Evolutionary conservation across 495 filamentous ascomycete species (phyloP), one percentile per base, ranked within the genome.

Genomic region (Bombardia bombarda): DNA sequence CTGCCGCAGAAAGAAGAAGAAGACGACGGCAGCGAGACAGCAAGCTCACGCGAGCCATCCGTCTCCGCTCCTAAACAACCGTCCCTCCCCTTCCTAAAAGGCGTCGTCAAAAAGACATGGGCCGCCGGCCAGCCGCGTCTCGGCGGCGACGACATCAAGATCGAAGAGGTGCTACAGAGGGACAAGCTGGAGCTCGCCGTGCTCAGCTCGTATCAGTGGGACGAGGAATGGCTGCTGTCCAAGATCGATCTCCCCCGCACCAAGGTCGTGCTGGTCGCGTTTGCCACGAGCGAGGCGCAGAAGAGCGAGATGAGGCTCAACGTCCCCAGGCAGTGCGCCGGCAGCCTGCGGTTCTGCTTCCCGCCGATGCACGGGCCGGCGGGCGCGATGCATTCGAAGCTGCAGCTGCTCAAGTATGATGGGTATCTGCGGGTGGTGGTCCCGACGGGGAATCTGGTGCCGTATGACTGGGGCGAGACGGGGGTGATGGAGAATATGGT

Each of bases 91-190:
- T 95, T 79, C 56, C 86, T 83, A 0, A 53, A 66, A 2, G 90
- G 90, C 9, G 67, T 72, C 0, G 79, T 96, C 18, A 96, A 86
- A 61, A 89, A 84, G 58, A 98, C 92, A 0, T 88, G 82, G 77
- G 77, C 72, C 0, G 59, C 65, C 19, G 74, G 78, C 4, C 70
- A 70, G 32, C 58, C 65, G 1, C 69, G 86, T 21, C 57, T 50
- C 0, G 71, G 63, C 2, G 71, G 63, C 2, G 70, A 90, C 33
- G 88, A 94, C 42, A 87, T 97, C 53, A 93, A 80, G 50, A 79
- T 98, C 31, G 88, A 95, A 56, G 92, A 97, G 54, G 81, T 96
- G 1, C 61, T 98, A 0, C 83, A 93, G 56, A 77, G 74, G 31
- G 57, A 72, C 4, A 73, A 82, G 26, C 70, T 96, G 0, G 66